phyloP scores from a whole-genome alignment of 306 rosid species.

The Astragalus glycyphyllos region DNA sequence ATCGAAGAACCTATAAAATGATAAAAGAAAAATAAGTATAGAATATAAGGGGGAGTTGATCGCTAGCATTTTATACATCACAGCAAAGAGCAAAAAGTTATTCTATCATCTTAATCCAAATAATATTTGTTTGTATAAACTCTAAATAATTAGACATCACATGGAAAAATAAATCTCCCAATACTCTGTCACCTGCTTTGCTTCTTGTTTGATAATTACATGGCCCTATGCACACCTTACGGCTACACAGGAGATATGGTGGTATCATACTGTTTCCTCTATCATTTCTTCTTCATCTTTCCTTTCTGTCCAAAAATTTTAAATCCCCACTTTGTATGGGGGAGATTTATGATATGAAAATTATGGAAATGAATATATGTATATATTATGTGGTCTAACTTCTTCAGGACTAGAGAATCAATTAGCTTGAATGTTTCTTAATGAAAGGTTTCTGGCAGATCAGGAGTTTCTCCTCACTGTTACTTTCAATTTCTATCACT shows the following conservation, averaged over 20 bases:
- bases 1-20: constrained; percentile 22
- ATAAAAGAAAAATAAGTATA: constrained; percentile 32
- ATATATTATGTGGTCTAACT: constrained; percentile 52
- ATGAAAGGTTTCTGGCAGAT: constrained; percentile 91
- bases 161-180: constrained; percentile 56
- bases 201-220: constrained; percentile 73
- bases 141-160: constrained; percentile 55
- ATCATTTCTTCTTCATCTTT: constrained; percentile 37
- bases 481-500: constrained; percentile 78
- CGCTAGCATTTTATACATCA: constrained; percentile 53
- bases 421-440: constrained; percentile 73
- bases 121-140: constrained; percentile 54
- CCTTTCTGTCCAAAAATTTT: constrained; percentile 54
- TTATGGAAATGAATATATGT: constrained; percentile 66
- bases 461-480: constrained; percentile 81
- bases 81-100: constrained; percentile 59
- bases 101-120: constrained; percentile 65
- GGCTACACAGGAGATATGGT: constrained; percentile 70
- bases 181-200: constrained; percentile 52
- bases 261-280: constrained; percentile 49
- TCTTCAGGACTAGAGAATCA: constrained; percentile 45
- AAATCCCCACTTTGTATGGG: constrained; percentile 50
- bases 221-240: constrained; percentile 74
- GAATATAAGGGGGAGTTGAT: constrained; percentile 38
- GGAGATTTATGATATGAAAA: constrained; percentile 57